Base-by-base conservation (phyloP, 306 rosid genomes). In the Medicago ruthenica region DNA sequence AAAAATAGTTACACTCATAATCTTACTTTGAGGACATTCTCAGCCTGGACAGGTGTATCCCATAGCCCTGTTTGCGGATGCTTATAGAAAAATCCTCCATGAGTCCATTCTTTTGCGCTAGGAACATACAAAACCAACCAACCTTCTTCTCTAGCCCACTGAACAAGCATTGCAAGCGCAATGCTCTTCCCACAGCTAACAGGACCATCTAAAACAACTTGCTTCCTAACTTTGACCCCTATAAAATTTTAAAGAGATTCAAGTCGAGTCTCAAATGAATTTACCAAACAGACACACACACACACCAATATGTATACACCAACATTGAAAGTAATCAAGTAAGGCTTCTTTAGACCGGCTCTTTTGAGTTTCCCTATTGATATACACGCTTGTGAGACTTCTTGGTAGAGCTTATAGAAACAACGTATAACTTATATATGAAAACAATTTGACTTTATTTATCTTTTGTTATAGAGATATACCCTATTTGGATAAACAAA, bases 101-200 rank as follows among this genome's bases (percentile, higher is more conserved):
- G 96, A 80, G 97, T 89, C 98, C 98, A 95, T 36, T 82, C 88
- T 83, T 85, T 75, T 75, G 92, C 98, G 76, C 77, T 84, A n/a
- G 98, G 97, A 54, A 88, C 93, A 82, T 92, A 95, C n/a, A 95
- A 78, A 76, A 95, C 97, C 55, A 95, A 80, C 98, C 98, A 95
- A 70, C 97, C 98, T 88, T 92, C 97, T 42, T 90, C 96, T 14
- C 98, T 87, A 24, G 98, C 98, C 97, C 98, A 95, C 42, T 92
- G 97, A 80, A 92, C 97, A 76, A 95, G 95, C 98, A 95, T 89
- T 10, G 97, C 91, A 76, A 92, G 92, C 8, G 89, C 88, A 70
- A 85, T 95, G 75, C 98, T 95, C 89, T 92, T 95, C 68, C 98
- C 98, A 78, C 96, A 80, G 76, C 90, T 95, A 68, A 88, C 94